Percentiles rank a stretch among this genome's conserved stretches.
Conservation (phyloP, 2,329 filamentous ascomycete species). For the Sporothrix euskadiensis region DNA sequence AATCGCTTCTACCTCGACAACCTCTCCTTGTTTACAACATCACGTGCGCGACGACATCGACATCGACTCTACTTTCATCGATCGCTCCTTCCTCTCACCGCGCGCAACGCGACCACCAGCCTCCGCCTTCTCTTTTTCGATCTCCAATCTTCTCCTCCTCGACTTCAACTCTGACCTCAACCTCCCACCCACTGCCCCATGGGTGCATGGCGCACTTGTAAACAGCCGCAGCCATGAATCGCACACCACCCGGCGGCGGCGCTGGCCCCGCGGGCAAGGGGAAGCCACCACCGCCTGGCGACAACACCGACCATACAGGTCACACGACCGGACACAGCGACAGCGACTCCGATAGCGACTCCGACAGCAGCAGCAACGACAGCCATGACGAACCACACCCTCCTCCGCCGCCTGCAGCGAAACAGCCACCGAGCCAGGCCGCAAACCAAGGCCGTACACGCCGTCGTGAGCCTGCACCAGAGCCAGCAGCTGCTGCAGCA, state of each 20-base stretch:
- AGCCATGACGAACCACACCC: constrained; percentile 3
- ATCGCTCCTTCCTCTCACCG: constrained; percentile 13
- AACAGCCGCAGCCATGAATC: constrained; percentile 10
- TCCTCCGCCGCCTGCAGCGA: not conserved
- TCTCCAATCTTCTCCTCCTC: not conserved
- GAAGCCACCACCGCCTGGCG: not conserved
- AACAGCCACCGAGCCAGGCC: not conserved
- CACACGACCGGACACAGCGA: not conserved
- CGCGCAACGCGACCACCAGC: not conserved
- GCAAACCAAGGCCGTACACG: constrained; percentile 13
- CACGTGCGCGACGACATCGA: not conserved
- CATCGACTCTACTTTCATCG: not conserved
- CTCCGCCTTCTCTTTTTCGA: not conserved
- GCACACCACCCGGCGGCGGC: constrained; percentile 2
- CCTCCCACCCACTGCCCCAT: not conserved
- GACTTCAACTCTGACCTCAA: not conserved
- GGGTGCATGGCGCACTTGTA: not conserved
- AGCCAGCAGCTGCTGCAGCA: constrained; percentile 11
- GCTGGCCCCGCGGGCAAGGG: not conserved
- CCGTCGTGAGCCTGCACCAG: not conserved
- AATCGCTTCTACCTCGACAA: not conserved
- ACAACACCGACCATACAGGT: not conserved
- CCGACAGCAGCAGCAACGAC: constrained; percentile 18
- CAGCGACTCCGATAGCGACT: not conserved
- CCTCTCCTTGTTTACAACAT: not conserved